Percentiles rank a stretch among this genome's conserved stretches.
Conservation (phyloP, 805 yeast genomes). For the Lipomyces japonicus region DNA sequence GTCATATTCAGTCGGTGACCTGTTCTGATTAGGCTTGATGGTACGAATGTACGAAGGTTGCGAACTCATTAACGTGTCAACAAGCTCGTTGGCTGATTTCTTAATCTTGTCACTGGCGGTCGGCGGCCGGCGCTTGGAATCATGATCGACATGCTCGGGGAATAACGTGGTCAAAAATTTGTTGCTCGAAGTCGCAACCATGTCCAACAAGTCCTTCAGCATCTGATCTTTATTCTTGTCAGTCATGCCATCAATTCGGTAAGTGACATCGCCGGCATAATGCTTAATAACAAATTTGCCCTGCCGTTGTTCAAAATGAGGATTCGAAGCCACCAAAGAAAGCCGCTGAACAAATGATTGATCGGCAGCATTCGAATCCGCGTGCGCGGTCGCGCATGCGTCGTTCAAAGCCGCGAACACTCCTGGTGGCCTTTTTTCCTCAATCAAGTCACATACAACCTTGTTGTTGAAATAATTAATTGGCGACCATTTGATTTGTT, state of each 20-base stretch:
- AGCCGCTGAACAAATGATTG: conserved; percentile 91
- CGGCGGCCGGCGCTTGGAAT: conserved; percentile 79
- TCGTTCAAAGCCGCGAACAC: conserved; percentile 94
- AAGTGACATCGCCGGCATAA: conserved; percentile 97
- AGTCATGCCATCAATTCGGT: conserved; percentile 84
- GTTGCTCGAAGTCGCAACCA: conserved; percentile 69
- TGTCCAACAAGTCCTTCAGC: conserved; percentile 79
- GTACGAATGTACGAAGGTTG: conserved; percentile 96
- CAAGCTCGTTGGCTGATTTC: conserved; percentile 82
- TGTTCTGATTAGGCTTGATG: conserved; percentile 92
- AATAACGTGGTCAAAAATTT: conserved; percentile 56
- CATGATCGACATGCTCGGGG: conserved; percentile 63
- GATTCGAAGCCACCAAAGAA: conserved; percentile 73
- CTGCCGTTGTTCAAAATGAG: conserved; percentile 85
- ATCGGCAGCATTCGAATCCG: conserved; percentile 94
- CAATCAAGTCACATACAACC: conserved; percentile 94
- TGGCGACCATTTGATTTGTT: conserved; percentile 95
- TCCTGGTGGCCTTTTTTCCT: conserved; percentile 92
- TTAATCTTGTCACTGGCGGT: conserved; percentile 96
- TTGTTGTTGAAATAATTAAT: conserved; percentile 94
- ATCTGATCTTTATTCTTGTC: conserved; percentile 95
- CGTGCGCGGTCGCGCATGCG: conserved; percentile 97
- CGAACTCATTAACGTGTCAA: conserved; percentile 83
- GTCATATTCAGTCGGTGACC: conserved; percentile 86
- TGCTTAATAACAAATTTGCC: conserved; percentile 87